phyloP scores from a whole-genome alignment of 805 yeast species.

The Peterozyma xylosa region DNA sequence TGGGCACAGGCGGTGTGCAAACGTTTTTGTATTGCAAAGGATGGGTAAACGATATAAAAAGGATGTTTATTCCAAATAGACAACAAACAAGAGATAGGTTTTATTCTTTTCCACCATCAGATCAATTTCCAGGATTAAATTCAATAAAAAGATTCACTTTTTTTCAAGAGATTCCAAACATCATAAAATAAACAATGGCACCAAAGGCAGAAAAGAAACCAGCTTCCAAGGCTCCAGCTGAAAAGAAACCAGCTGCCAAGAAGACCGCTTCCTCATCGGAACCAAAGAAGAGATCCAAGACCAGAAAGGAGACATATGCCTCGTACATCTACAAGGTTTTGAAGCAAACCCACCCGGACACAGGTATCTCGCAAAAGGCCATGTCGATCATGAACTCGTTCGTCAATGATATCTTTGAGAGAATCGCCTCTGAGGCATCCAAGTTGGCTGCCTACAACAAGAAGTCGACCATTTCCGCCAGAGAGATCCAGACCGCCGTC shows the following conservation, averaged over 20 bases:
- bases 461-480: slow-evolving; percentile 95
- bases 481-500: slow-evolving; percentile 98
- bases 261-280: slow-evolving; percentile 80
- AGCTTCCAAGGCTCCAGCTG: slow-evolving; percentile 97
- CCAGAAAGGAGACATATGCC: slow-evolving; percentile 97
- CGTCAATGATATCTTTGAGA: slow-evolving; percentile 96
- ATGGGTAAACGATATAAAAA: neutral
- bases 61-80: neutral
- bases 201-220: slow-evolving; percentile 56
- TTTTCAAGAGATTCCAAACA: neutral
- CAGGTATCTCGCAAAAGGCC: slow-evolving; percentile 98
- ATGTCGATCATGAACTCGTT: slow-evolving; percentile 98
- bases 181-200: slow-evolving; percentile 39
- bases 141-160: slow-evolving; percentile 6
- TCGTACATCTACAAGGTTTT: slow-evolving; percentile 97
- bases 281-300: slow-evolving; percentile 86
- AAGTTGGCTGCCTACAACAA: slow-evolving; percentile 98
- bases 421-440: slow-evolving; percentile 96
- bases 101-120: slow-evolving; percentile 8
- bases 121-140: slow-evolving; percentile 7
- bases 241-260: slow-evolving; percentile 90
- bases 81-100: neutral
- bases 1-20: neutral
- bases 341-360: slow-evolving; percentile 98
- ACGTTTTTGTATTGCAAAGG: neutral